Conservation (phyloP, 305 asterid genomes). For the Plantago rigida region DNA sequence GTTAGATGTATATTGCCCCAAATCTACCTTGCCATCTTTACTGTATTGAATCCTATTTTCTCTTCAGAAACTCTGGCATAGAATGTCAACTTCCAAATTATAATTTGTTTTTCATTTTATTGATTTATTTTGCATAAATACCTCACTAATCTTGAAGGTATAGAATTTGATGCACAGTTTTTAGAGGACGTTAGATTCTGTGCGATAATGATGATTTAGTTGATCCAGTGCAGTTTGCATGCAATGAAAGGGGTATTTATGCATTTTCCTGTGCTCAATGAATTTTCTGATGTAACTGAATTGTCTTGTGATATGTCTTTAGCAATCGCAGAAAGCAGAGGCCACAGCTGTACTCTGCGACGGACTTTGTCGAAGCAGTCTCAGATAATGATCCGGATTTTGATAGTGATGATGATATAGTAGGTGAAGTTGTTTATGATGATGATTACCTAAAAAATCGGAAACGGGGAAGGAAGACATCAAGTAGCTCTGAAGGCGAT, state of each 20-base stretch:
- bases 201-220: no score
- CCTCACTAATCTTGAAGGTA: no score
- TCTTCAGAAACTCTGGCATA: no score
- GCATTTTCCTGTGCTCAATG: background rate
- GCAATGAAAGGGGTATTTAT: background rate
- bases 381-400: conserved; percentile 64
- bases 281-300: conserved; percentile 18
- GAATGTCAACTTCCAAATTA: no score
- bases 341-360: conserved; percentile 67
- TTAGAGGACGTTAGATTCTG: no score
- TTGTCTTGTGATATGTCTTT: conserved; percentile 22
- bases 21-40: no score
- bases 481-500: conserved; percentile 85
- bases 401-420: conserved; percentile 85
- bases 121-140: no score
- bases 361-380: conserved; percentile 61
- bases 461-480: conserved; percentile 46
- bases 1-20: no score
- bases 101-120: no score
- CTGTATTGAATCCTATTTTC: no score
- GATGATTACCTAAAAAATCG: conserved; percentile 69
- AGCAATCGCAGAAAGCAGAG: conserved; percentile 77
- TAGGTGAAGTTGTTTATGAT: conserved; percentile 88
- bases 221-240: no score
- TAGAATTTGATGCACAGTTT: no score